A percentile compares a stretch with the other conserved stretches of the same genome.
phyloP scores from a whole-genome alignment of 805 yeast species.

The Yamadazyma akitaensis region DNA sequence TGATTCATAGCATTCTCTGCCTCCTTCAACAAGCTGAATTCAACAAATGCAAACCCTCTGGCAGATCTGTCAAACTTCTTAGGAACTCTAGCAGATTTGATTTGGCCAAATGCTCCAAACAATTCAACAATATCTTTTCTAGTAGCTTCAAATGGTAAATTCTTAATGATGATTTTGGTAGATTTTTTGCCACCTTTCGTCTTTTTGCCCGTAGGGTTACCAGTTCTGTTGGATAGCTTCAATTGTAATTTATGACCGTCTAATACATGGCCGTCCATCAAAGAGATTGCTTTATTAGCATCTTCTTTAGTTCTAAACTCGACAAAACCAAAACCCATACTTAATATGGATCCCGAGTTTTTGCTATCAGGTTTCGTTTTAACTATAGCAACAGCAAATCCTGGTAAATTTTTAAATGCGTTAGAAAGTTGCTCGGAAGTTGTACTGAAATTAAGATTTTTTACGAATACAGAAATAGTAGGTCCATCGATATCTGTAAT shows the following conservation, averaged over 20 bases:
- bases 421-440: conserved; percentile 53
- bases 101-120: conserved; percentile 91
- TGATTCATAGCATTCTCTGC: conserved; percentile 94
- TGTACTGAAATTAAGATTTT: conserved; percentile 87
- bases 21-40: conserved; percentile 78
- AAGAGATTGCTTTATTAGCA: conserved; percentile 71
- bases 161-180: conserved; percentile 89
- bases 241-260: conserved; percentile 90
- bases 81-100: conserved; percentile 93
- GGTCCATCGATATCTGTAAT: conserved; percentile 57
- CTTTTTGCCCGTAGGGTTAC: conserved; percentile 33
- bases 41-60: conserved; percentile 97
- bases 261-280: conserved; percentile 70
- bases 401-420: conserved; percentile 67
- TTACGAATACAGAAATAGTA: conserved; percentile 84
- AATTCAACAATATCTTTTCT: conserved; percentile 90
- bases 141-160: conserved; percentile 93
- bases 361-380: conserved; percentile 87
- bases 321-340: conserved; percentile 98
- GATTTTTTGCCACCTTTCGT: conserved; percentile 33
- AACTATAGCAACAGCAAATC: conserved; percentile 78
- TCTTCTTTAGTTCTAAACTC: conserved; percentile 78
- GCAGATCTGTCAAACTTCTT: conserved; percentile 93
- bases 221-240: conserved; percentile 80
- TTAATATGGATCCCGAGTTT: conserved; percentile 57